phyloP scores from a whole-genome alignment of 1,139 yeast species.

The Pichiaceae sp. region DNA sequence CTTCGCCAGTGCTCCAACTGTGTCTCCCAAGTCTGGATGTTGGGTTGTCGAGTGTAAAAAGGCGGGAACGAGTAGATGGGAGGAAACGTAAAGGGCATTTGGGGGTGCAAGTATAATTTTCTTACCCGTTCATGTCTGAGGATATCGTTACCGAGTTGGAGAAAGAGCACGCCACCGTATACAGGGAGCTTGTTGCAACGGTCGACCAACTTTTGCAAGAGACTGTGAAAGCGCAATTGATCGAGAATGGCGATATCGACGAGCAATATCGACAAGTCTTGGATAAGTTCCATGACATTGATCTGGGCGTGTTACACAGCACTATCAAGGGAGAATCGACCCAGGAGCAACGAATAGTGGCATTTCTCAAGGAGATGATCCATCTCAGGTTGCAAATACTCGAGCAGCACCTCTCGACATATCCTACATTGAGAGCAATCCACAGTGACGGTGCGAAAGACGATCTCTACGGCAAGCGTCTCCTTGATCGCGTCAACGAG shows the following conservation, averaged over 20 bases:
- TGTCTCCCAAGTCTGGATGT: slow-evolving; percentile 65
- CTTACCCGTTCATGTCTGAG: too few species aligned
- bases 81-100: slow-evolving; percentile 45
- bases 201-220: slow-evolving; percentile 1
- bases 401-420: slow-evolving; percentile 1
- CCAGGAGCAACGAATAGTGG: neutral
- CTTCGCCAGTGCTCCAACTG: slow-evolving; percentile 58
- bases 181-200: slow-evolving; percentile 1
- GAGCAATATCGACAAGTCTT: neutral
- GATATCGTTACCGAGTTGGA: neutral
- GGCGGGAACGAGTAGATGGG: slow-evolving; percentile 86
- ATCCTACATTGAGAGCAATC: neutral
- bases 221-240: neutral
- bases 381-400: neutral
- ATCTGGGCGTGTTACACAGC: slow-evolving; percentile 1
- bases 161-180: slow-evolving; percentile 2
- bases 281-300: neutral
- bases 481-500: neutral
- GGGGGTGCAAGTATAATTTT: too few species aligned
- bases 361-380: slow-evolving; percentile 1
- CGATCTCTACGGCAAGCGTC: neutral
- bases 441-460: neutral
- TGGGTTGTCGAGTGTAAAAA: slow-evolving; percentile 82
- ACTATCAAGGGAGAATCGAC: neutral
- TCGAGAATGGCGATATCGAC: neutral